phyloP scores from a whole-genome alignment of 2,329 filamentous ascomycete genomes.

The Fusarium sp. region DNA sequence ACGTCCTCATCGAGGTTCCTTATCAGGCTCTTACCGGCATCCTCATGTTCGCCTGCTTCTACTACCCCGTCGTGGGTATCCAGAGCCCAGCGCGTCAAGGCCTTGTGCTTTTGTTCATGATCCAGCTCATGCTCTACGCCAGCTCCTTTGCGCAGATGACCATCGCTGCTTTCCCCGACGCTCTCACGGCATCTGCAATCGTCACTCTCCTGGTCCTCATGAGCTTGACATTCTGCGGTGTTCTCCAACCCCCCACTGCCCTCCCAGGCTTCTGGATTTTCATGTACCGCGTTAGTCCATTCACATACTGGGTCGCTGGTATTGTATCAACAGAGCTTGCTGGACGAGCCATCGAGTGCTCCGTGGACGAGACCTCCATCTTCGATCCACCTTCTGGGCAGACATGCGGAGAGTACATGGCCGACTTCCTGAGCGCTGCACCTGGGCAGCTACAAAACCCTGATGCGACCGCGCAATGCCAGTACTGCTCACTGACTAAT shows the following conservation, averaged over 20 bases:
- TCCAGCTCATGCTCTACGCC: conserved; percentile 77
- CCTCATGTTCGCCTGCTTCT: conserved; percentile 74
- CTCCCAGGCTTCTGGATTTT: conserved; percentile 78
- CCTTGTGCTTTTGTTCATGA: conserved; percentile 73
- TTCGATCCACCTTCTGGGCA: conserved; percentile 71
- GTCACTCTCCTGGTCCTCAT: conserved; percentile 64
- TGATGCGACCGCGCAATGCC: conserved; percentile 13
- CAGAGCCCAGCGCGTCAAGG: conserved; percentile 68
- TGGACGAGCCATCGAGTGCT: conserved; percentile 57
- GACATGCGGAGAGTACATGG: conserved; percentile 63
- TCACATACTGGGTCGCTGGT: conserved; percentile 74
- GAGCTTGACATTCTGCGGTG: conserved; percentile 55
- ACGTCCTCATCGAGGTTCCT: conserved; percentile 78
- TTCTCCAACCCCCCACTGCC: conserved; percentile 65
- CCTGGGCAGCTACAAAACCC: conserved; percentile 43
- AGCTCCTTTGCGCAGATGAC: conserved; percentile 80
- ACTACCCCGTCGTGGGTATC: conserved; percentile 71
- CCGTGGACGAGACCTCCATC: conserved; percentile 66
- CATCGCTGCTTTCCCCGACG: conserved; percentile 76
- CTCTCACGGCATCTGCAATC: conserved; percentile 64
- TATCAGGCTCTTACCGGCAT: conserved; percentile 76
- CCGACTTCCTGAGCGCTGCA: conserved; percentile 58
- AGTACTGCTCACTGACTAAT: conserved; percentile 28
- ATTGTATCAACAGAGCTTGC: conserved; percentile 54
- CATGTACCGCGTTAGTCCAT: conserved; percentile 76